Base-by-base conservation (phyloP, 345 rosid genomes). In the Anacardium occidentale region DNA sequence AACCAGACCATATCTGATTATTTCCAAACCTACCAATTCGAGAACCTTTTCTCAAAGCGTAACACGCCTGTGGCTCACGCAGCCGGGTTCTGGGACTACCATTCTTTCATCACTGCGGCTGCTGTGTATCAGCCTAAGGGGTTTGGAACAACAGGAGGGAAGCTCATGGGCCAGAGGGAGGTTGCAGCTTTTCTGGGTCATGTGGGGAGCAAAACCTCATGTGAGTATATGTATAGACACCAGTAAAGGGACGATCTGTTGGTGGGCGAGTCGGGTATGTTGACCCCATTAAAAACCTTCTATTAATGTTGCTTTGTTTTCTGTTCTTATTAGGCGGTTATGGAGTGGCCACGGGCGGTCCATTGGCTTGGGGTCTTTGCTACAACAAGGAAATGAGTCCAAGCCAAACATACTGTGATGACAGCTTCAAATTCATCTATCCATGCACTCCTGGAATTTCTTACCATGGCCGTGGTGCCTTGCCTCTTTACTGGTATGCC, bases 361-460 rank as follows among this genome's bases (percentile, higher is more conserved):
- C 98, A 61, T 26, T 88, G 78, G 93, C 92, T 6, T 91, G 98
- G 97, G 98, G 98, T 13, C 78, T 93, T 12, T 91, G 98, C 81
- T 89, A 88, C 86, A 87, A 89, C 83, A 91, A 89, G 82, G 97
- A 89, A 71, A 82, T 93, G 98, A 93, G 97, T 64, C 98, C 97
- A 11, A 85, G 83, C 81, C 50, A 87, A 55, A 3, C 62, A 4
- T 93, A 89, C 68, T 93, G 97, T 40, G 93, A 91, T 62, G 98
- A 93, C 9, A 84, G 84, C 78, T 87, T 76, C 63, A 89, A 91
- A 75, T 75, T 79, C 58, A 84, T 86, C 1, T 87, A 91, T 71
- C 98, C 98, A 13, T 93, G 97, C 79, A 71, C 85, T n/a, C 89
- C 92, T 11, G 93, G 91, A 8, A 93, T 64, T 61, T 85, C 95